Evolutionary conservation across 192 early-diverging fungal species (phyloP), one percentile per base, ranked within the genome.

Genomic region (Coemansia sp.): DNA sequence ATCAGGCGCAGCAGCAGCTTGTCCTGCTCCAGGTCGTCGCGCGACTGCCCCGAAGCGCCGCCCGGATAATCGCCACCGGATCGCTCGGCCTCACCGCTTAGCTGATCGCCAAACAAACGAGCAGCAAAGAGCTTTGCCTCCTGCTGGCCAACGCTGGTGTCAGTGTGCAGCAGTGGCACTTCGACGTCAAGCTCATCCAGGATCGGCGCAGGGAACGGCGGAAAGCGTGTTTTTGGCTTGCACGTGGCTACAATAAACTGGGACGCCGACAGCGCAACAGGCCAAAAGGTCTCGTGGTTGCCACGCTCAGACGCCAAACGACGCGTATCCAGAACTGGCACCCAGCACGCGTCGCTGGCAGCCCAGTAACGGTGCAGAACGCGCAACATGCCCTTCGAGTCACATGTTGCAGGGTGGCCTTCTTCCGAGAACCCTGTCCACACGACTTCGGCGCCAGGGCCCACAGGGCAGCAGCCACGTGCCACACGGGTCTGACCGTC

Each of bases 381-480:
- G 27, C 87, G 83, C 31, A 96, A 50, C 19, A 93, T 82, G 45
- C 93, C 93, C 23, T 72, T 74, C 14, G 93, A 92, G 72, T 97
- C 94, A 71, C 87, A 96, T 0, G 85, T 77, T 0, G 85, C 86
- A 1, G 93, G 92, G 25, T 91, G 79, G 25, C 86, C 87, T 14
- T 83, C 79, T 52, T 93, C 90, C 17, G 92, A 91, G 67, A 97
- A 95, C 4, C 93, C 94, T 5, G 86, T 67, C 96, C 96, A 98
- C 14, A 69, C 71, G 16, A 97, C 62, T 39, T 82, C 82, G 31
- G 84, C 73, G 3, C 79, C 66, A 6, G 84, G 84, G 1, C 89
- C 80, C 9, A 95, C 64, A 2, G 92, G 89, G 9, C 96, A 66
- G 2, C 51, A 8, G 14, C 85, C 93, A 9, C 55, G 9, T 17